Conservation (phyloP, 2,329 filamentous ascomycete genomes). For the Aspergillus viridinutans region DNA sequence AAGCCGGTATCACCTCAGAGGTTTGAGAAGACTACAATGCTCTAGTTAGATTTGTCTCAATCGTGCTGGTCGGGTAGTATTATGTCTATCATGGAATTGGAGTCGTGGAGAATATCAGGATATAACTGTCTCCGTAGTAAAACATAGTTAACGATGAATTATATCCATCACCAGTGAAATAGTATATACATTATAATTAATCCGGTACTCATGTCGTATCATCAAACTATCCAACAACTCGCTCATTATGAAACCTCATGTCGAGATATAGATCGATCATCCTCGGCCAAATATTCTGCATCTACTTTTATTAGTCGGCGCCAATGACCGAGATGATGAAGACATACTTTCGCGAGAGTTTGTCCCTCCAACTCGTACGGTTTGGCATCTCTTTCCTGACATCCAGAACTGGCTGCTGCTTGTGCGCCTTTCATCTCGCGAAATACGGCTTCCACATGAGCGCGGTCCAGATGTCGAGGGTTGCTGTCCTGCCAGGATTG, state of each 20-base stretch:
- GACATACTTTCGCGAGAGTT: not conserved
- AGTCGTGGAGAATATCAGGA: no score
- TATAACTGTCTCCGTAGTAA: no score
- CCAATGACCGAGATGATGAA: not conserved
- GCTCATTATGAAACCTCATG: not conserved
- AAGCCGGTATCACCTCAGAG: no score
- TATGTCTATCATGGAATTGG: no score
- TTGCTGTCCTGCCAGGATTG: not conserved
- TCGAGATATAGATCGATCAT: not conserved
- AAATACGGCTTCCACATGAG: not conserved
- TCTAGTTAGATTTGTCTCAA: no score
- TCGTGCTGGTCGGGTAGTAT: no score
- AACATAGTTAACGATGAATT: not conserved
- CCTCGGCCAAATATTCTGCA: not conserved
- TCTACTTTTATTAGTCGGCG: not conserved
- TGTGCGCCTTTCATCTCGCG: not conserved
- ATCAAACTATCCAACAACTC: not conserved
- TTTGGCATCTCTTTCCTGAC: not conserved
- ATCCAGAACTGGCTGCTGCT: not conserved
- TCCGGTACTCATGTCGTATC: no score
- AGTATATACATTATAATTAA: not conserved
- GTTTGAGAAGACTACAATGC: no score
- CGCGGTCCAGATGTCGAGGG: not conserved
- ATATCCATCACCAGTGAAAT: not conserved
- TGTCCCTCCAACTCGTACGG: not conserved